These are phyloP conservation scores for Chalciporus piperatus DNA, from an alignment of 768 basidiomycete genomes.

Conservation along the genomic window DNA sequence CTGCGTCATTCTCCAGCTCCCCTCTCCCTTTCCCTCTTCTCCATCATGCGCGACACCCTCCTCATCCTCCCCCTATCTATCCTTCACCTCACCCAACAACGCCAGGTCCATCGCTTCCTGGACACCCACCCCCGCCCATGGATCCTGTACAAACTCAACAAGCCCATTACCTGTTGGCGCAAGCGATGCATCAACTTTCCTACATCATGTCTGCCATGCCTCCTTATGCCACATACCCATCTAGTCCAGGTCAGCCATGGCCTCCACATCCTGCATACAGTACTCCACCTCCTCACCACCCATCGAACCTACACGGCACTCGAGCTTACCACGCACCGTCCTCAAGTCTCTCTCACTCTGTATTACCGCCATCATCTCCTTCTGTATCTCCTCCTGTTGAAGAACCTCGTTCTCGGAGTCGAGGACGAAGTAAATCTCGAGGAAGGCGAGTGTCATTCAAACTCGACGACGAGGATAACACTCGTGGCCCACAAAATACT, in stretches of 20 bases:
- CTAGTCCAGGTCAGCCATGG: conserved; percentile 24
- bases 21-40: conserved; percentile 22
- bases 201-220: conserved; percentile 36
- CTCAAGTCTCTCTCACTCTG: conserved; percentile 44
- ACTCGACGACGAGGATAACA: conserved; percentile 31
- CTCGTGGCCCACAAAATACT: conserved; percentile 4
- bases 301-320: conserved; percentile 17
- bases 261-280: conserved; percentile 7
- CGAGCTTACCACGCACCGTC: conserved; percentile 28
- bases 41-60: conserved; percentile 14
- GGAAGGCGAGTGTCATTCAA: conserved; percentile 59
- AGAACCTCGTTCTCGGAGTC: conserved; percentile 34
- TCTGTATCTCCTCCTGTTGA: conserved; percentile 37
- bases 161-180: conserved; percentile 36
- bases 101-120: conserved; percentile 19
- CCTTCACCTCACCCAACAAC: conserved; percentile 15
- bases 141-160: conserved; percentile 34
- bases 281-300: conserved; percentile 11
- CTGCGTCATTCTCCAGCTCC: conserved; percentile 12
- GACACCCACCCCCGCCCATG: conserved; percentile 28
- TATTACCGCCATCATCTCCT: conserved; percentile 53
- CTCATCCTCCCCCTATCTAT: conserved; percentile 16
- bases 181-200: conserved; percentile 41
- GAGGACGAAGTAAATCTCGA: conserved; percentile 49
- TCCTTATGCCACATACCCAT: conserved; percentile 17